Evolutionary conservation across 257 asterid genomes (phyloP), one percentile per base, ranked within the genome.

Genomic region (Nicotiana otophora): DNA sequence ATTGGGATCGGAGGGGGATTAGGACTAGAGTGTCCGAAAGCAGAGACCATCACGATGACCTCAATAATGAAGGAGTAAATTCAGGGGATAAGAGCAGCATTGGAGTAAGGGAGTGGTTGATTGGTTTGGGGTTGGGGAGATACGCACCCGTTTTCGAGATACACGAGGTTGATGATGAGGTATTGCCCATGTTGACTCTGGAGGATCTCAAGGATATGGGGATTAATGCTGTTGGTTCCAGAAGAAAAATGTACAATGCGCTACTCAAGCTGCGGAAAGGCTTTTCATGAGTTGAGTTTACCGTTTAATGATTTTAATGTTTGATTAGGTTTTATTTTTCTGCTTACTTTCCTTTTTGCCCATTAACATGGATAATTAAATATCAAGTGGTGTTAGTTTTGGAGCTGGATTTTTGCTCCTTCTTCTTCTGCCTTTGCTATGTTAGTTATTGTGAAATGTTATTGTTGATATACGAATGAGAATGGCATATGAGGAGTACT

Each of bases 131-230:
- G 75, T 84, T 95, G 80, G 92, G 94, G 78, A 83, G 94, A 83
- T 95, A 95, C 39, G 91, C 92, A 12, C 94, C 97, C 0, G 97
- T 93, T 23, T 93, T 93, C 78, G 95, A 90, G 88, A 89, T 95
- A 64, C 99, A 95, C 19, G 99, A 95, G 90, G 99, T 95, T 53
- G 98, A 95, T 77, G 97, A 92, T 57, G 97, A 95, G 83, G 96
- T 95, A 65, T 65, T 95, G 85, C 97, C 95, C 0, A 78, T 95
- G 97, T 78, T 95, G 78, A 93, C 99, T 1, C 78, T 95, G 87
- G 99, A 95, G 88, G 99, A 93, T 90, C 96, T 95, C 23, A 95
- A 93, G 87, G 99, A 93, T 84, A 95, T 95, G 99, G 98, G 98
- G 54, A 89, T 95, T 57, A 95, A 86, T 82, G 97, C 98, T 1